These are phyloP conservation scores for Diospyros kaki DNA, from an alignment of 148 eudicot genomes.

Conservation along the genomic window DNA sequence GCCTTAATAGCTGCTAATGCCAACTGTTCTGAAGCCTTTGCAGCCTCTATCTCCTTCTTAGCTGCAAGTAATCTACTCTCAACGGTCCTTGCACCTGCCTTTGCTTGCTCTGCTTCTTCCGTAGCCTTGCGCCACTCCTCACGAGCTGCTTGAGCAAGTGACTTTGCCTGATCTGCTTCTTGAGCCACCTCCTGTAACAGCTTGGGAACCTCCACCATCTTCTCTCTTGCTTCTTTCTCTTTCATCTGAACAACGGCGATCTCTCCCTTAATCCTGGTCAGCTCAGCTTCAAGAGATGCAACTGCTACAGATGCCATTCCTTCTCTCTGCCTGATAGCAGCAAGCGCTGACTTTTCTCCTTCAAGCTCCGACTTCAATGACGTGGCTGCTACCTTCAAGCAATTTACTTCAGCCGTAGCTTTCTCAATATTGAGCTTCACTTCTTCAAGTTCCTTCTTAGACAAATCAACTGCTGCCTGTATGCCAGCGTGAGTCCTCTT, in stretches of 20 bases:
- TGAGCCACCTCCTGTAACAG: conserved; percentile 62
- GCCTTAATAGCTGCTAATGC: conserved; percentile 82
- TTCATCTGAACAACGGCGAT: conserved; percentile 53
- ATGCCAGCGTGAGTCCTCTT: conserved; percentile 46
- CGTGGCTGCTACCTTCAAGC: conserved; percentile 58
- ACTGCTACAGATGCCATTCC: conserved; percentile 82
- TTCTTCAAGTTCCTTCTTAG: conserved; percentile 65
- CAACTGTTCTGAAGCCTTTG: conserved; percentile 74
- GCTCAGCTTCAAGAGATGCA: conserved; percentile 79
- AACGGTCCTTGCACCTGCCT: conserved; percentile 65
- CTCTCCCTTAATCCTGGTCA: conserved; percentile 66
- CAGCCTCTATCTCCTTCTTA: conserved; percentile 88
- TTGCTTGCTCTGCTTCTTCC: conserved; percentile 79
- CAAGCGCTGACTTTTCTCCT: conserved; percentile 52
- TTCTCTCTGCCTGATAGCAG: conserved; percentile 63
- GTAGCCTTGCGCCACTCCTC: conserved; percentile 63
- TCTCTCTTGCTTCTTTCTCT: conserved; percentile 70
- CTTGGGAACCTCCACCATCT: conserved; percentile 67
- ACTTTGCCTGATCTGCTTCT: conserved; percentile 76
- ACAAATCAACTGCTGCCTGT: conserved; percentile 47
- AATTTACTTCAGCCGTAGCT: conserved; percentile 61
- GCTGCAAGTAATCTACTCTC: conserved; percentile 74
- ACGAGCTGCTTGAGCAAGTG: conserved; percentile 46
- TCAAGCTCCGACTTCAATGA: conserved; percentile 74
- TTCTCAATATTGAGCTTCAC: conserved; percentile 65